Evolutionary conservation across 257 asterid species (phyloP), one percentile per base, ranked within the genome.

Genomic region (Capsicum rhomboideum): DNA sequence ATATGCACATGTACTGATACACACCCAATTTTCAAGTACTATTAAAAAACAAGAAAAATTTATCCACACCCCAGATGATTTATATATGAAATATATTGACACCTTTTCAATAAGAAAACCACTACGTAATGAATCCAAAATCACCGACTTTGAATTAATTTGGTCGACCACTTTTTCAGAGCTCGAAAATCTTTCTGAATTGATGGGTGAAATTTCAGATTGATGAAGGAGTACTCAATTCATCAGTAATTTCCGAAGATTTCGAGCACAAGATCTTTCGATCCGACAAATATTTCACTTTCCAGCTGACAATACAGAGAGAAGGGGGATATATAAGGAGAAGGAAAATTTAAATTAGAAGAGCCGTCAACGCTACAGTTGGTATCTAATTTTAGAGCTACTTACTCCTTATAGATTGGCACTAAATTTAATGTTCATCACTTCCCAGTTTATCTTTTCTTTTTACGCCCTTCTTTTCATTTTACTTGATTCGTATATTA

Each of bases 311-410:
- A 77, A 75, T 1, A 17, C 16, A 77, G 63, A 77, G 37, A 49
- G 53, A 7, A 23, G 63, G 4, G 59, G 63, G 46, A 6, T 50
- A 26, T 77, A 77, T 77, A 77, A 77, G 46, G 26, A 26, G 89
- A 83, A 50, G 63, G 77, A 34, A 86, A 74, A 83, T 82, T 82
- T 82, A 37, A 86, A 56, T 20, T 10, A 40, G 55, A 13, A 28
- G 6, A 80, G 96, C 94, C 93, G 91, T 59, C 92, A 89, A 59
- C 7, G 31, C 21, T 80, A 92, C 83, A 93, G 93, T 89, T 16
- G 2, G 12, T n/a, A 66, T 56, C 50, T 46, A 74, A 23, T 20
- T 14, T 29, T 69, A 12, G 68, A 42, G 14, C 13, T 29, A 28
- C 40, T 54, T 63, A 34, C 42, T 44, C 0, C 64, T 53, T 69